phyloP scores from a whole-genome alignment of 129 eudicot genomes.

The Erigeron canadensis region DNA sequence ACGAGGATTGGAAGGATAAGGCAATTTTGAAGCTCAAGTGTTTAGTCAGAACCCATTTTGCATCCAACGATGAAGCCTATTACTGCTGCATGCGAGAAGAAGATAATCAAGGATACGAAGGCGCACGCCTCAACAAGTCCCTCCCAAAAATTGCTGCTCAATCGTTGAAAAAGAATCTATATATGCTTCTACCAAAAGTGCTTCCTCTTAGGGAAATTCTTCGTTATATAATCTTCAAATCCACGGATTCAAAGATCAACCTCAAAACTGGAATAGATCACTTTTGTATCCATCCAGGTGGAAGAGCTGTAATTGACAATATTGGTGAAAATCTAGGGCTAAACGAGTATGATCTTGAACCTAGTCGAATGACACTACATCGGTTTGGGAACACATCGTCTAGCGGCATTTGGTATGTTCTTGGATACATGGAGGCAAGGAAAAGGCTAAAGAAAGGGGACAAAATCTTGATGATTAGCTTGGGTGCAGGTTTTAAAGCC shows the following conservation, averaged over 20 bases:
- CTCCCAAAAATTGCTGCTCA: slow-evolving; percentile 48
- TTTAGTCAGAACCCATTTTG: slow-evolving; percentile 47
- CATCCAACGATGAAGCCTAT: slow-evolving; percentile 49
- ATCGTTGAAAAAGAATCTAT: slow-evolving; percentile 40
- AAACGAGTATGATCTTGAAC: slow-evolving; percentile 58
- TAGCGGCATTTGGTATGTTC: slow-evolving; percentile 73
- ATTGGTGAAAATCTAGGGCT: slow-evolving; percentile 49
- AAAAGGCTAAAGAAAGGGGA: slow-evolving; percentile 77
- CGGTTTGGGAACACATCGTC: slow-evolving; percentile 82
- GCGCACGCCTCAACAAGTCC: slow-evolving; percentile 44
- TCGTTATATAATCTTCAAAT: slow-evolving; percentile 24
- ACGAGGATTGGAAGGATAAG: slow-evolving; percentile 13
- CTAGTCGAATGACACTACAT: slow-evolving; percentile 66
- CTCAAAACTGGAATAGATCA: slow-evolving; percentile 56
- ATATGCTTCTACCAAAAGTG: slow-evolving; percentile 40
- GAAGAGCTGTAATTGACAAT: slow-evolving; percentile 65
- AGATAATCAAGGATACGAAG: slow-evolving; percentile 39
- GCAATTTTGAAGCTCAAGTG: slow-evolving; percentile 42
- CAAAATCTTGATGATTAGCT: slow-evolving; percentile 61
- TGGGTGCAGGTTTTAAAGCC: slow-evolving; percentile 86
- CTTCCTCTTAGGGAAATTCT: slow-evolving; percentile 49
- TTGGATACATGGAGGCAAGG: slow-evolving; percentile 89
- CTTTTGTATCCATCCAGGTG: slow-evolving; percentile 80
- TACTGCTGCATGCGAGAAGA: slow-evolving; percentile 49
- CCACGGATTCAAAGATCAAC: slow-evolving; percentile 24